Conservation (phyloP, 2,329 filamentous ascomycete species). For the Lecanicillium sp. region DNA sequence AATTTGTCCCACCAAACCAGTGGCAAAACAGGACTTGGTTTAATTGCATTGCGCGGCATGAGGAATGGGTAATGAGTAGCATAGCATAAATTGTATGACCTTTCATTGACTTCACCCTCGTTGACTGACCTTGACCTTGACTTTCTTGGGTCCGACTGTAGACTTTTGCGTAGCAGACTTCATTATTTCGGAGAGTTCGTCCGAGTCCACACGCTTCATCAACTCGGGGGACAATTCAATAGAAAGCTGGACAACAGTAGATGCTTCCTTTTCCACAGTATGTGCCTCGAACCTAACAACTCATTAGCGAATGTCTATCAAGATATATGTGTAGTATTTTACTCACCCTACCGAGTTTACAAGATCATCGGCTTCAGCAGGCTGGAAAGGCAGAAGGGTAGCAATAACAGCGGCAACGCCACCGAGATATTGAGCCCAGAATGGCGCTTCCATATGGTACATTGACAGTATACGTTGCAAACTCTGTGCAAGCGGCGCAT, state of each 20-base stretch:
- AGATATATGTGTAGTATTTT: neutral
- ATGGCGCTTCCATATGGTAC: slow-evolving; percentile 29
- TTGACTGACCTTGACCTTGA: slow-evolving; percentile 17
- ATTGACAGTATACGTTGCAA: slow-evolving; percentile 33
- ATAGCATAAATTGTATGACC: too few species aligned
- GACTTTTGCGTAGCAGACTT: slow-evolving; percentile 25
- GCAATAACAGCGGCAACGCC: slow-evolving; percentile 36
- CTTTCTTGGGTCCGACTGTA: slow-evolving; percentile 24
- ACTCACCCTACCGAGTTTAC: slow-evolving; percentile 31
- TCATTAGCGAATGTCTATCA: slow-evolving; percentile 10
- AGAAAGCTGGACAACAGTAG: slow-evolving; percentile 25
- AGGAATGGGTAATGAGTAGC: too few species aligned
- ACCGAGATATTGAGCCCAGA: slow-evolving; percentile 48
- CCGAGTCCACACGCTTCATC: slow-evolving; percentile 21
- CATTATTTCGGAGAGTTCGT: slow-evolving; percentile 24
- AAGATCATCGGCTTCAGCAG: slow-evolving; percentile 26
- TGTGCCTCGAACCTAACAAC: slow-evolving; percentile 22
- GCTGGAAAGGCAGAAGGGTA: slow-evolving; percentile 32
- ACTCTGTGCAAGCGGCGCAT: slow-evolving; percentile 32
- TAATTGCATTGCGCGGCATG: too few species aligned
- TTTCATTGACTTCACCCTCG: neutral
- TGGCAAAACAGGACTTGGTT: neutral
- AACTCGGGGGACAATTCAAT: slow-evolving; percentile 23
- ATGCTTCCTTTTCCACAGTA: slow-evolving; percentile 19
- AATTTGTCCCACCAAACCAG: neutral